Conservation (phyloP, 805 yeast genomes). For the Zygoascus flipseniorum region DNA sequence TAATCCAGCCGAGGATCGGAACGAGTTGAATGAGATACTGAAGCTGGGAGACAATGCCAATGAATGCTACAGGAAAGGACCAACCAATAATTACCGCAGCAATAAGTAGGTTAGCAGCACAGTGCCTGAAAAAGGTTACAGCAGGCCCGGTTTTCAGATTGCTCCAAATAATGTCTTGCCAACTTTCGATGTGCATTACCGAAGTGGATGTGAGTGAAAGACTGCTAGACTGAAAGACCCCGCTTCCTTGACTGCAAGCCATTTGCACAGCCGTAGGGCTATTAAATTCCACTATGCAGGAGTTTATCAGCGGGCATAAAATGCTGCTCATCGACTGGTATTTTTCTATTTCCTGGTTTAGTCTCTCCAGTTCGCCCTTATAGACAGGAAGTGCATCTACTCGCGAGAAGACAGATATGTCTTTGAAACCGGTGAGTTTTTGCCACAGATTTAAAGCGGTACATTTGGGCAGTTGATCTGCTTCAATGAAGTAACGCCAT, state of each 20-base stretch:
- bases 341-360: constrained; percentile 49
- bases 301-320: constrained; percentile 23
- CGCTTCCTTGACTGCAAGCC: constrained; percentile 40
- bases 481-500: constrained; percentile 41
- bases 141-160: constrained; percentile 34
- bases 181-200: constrained; percentile 25
- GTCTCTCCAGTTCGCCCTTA: constrained; percentile 51
- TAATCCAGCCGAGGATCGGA: constrained; percentile 52
- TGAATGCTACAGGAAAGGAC: constrained; percentile 77
- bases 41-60: constrained; percentile 67
- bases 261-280: constrained; percentile 50
- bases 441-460: background rate
- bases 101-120: constrained; percentile 39
- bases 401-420: background rate
- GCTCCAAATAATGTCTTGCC: constrained; percentile 65
- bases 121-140: constrained; percentile 27
- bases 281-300: constrained; percentile 54
- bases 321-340: constrained; percentile 44
- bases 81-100: constrained; percentile 52
- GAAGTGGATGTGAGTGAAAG: background rate
- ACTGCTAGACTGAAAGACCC: constrained; percentile 31
- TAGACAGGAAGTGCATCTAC: background rate
- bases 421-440: background rate
- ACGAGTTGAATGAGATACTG: constrained; percentile 54
- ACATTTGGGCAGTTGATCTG: constrained; percentile 61